A percentile compares a stretch with the other conserved stretches of the same genome.
Conservation (phyloP, 148 eudicot species). For the Vaccinium macrocarpon region DNA sequence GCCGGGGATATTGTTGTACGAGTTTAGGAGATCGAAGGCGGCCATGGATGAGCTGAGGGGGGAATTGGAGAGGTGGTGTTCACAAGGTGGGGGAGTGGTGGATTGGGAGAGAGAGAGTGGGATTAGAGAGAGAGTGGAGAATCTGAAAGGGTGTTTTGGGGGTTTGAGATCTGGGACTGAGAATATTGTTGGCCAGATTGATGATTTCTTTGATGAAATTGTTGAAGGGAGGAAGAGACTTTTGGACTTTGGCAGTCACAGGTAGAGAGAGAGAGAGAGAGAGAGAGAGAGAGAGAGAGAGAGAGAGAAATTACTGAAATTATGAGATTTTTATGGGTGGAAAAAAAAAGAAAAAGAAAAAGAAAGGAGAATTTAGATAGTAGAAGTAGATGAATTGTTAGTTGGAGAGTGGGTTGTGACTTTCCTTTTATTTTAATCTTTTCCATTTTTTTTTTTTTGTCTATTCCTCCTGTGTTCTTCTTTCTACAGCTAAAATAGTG, state of each 20-base stretch:
- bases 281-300: constrained; percentile 10
- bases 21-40: constrained; percentile 44
- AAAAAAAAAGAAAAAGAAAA: background rate
- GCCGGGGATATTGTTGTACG: constrained; percentile 43
- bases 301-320: background rate
- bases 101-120: constrained; percentile 42
- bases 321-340: background rate
- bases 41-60: constrained; percentile 58
- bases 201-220: constrained; percentile 80
- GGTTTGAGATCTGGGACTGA: constrained; percentile 51
- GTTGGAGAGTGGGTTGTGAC: background rate
- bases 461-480: constrained; percentile 8
- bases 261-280: constrained; percentile 26
- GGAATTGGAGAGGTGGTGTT: constrained; percentile 40
- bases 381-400: background rate
- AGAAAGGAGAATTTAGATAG: too few species aligned
- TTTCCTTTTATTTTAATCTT: background rate
- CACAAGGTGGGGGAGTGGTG: constrained; percentile 16
- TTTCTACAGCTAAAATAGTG: background rate
- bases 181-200: constrained; percentile 54
- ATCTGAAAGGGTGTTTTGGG: constrained; percentile 50
- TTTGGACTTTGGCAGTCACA: constrained; percentile 64
- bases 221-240: constrained; percentile 74
- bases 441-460: background rate
- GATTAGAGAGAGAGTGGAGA: constrained; percentile 51